Evolutionary conservation across 495 filamentous ascomycete species (phyloP).

Genomic region (Xylaria palmicola): DNA sequence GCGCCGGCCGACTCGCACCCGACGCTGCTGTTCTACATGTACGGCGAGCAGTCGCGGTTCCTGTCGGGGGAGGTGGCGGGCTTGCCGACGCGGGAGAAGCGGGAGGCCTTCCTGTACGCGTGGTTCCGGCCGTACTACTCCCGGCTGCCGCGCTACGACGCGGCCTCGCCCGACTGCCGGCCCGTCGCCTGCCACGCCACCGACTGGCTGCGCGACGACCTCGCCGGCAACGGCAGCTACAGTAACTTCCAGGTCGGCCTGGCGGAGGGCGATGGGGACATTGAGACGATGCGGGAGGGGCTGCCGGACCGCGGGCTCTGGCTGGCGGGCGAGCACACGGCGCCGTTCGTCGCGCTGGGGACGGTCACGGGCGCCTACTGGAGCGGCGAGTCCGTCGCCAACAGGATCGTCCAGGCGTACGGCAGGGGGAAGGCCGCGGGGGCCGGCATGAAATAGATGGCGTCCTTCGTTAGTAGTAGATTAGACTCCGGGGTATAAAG

Average conservation of each 20-base stretch:
- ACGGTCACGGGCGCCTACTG: constrained; percentile 89
- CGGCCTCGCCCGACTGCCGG: constrained; percentile 53
- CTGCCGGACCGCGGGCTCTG: constrained; percentile 70
- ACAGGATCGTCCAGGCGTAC: constrained; percentile 52
- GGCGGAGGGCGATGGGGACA: constrained; percentile 67
- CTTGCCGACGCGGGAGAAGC: constrained; percentile 37
- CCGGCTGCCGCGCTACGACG: constrained; percentile 63
- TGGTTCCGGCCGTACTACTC: constrained; percentile 81
- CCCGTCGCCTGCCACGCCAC: constrained; percentile 67
- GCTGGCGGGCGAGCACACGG: constrained; percentile 94
- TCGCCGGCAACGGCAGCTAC: constrained; percentile 89
- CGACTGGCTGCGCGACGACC: constrained; percentile 76
- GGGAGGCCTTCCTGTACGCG: constrained; percentile 43
- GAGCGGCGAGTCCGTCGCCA: constrained; percentile 80
- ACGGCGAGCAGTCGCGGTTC: constrained; percentile 59
- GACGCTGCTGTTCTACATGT: constrained; percentile 90
- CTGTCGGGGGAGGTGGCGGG: constrained; percentile 42
- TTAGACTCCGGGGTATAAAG: background rate
- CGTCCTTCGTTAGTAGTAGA: background rate
- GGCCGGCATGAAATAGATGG: constrained; percentile 10
- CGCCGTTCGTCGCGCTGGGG: constrained; percentile 83
- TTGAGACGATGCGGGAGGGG: constrained; percentile 70
- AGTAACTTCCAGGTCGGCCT: constrained; percentile 83
- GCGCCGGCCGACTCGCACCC: constrained; percentile 63
- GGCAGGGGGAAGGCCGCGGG: constrained; percentile 22